Percentiles rank a stretch among this genome's conserved stretches.
Conservation (phyloP, 2,329 filamentous ascomycete species). For the Colletotrichum incanum region DNA sequence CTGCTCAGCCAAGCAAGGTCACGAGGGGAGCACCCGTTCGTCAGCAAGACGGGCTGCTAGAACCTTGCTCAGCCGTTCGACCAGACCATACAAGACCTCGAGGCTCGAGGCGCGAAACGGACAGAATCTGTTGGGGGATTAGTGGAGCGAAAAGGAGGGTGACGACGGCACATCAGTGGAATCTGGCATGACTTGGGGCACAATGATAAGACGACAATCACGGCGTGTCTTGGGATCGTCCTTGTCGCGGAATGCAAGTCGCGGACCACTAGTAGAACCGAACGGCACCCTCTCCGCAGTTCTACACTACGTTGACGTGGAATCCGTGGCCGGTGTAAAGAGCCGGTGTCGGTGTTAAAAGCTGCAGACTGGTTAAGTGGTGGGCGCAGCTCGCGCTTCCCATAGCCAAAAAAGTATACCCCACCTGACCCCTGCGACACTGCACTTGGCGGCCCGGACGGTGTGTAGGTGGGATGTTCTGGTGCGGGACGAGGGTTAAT, state of each 20-base stretch:
- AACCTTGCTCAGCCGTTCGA: constrained; percentile 25
- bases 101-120: background rate
- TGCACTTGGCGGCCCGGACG: constrained; percentile 29
- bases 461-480: constrained; percentile 35
- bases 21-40: constrained; percentile 29
- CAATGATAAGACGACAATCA: constrained; percentile 40
- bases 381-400: constrained; percentile 34
- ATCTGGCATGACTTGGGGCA: constrained; percentile 38
- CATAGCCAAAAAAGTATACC: constrained; percentile 13
- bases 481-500: background rate
- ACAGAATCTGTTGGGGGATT: constrained; percentile 26
- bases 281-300: constrained; percentile 10
- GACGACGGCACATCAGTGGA: constrained; percentile 24
- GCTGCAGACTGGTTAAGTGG: background rate
- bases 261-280: constrained; percentile 28
- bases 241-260: constrained; percentile 35
- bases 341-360: constrained; percentile 32
- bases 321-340: constrained; percentile 18
- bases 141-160: constrained; percentile 20
- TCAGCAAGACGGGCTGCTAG: background rate
- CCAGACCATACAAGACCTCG: background rate
- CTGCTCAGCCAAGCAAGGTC: constrained; percentile 21
- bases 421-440: constrained; percentile 36
- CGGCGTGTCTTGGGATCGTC: constrained; percentile 36
- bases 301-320: background rate